phyloP scores from a whole-genome alignment of 2,329 filamentous ascomycete species.

The Fusarium sp. region DNA sequence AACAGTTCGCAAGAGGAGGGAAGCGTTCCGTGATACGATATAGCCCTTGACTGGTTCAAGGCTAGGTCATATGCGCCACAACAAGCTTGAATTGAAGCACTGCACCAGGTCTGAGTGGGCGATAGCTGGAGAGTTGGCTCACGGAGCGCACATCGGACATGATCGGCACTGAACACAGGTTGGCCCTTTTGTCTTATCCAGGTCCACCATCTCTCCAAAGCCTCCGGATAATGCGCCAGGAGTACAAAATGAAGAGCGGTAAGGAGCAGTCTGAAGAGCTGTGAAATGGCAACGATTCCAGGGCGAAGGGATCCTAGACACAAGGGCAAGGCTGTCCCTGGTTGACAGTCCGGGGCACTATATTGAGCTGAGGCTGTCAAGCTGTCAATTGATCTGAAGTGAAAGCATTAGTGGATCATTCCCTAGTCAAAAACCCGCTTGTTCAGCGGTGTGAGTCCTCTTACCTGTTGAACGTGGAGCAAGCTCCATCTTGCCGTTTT shows the following conservation, averaged over 20 bases:
- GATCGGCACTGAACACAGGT: not conserved
- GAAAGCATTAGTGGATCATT: conserved; percentile 14
- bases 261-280: not conserved
- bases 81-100: not conserved
- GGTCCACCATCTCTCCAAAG: not conserved
- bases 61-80: not conserved
- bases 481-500: conserved; percentile 11
- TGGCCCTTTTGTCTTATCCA: not conserved
- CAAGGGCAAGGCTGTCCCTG: conserved; percentile 16
- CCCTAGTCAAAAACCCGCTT: conserved; percentile 14
- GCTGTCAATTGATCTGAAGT: conserved; percentile 15
- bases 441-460: conserved; percentile 30
- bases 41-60: not conserved
- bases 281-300: not conserved
- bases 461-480: conserved; percentile 19
- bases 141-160: not conserved
- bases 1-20: not conserved
- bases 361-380: conserved; percentile 9
- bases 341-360: conserved; percentile 1
- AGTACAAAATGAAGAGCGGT: not conserved
- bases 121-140: not conserved
- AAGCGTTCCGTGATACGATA: not conserved
- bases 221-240: not conserved
- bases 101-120: not conserved
- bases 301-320: not conserved